Percentiles rank a stretch among this genome's conserved stretches.
These are phyloP conservation scores for Hyaloscypha bicolor DNA, from an alignment of 495 filamentous ascomycete genomes.

Conservation along the genomic window DNA sequence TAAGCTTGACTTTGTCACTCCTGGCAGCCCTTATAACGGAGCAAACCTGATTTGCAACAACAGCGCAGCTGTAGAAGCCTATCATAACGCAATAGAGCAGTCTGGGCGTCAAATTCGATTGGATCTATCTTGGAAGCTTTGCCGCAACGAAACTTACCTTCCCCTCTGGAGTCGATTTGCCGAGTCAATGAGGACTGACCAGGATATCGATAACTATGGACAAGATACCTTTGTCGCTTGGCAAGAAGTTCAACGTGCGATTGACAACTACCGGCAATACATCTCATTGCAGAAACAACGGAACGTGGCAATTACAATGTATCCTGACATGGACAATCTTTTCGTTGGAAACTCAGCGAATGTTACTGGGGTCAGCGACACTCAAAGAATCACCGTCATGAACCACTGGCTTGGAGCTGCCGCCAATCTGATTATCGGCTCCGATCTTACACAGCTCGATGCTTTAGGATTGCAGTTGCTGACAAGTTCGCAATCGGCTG, in stretches of 20 bases:
- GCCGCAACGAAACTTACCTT: slow-evolving; percentile 32
- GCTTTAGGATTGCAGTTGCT: slow-evolving; percentile 30
- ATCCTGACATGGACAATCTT: slow-evolving; percentile 38
- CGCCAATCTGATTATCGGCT: slow-evolving; percentile 37
- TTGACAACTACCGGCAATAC: slow-evolving; percentile 39
- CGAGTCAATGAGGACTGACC: slow-evolving; percentile 36
- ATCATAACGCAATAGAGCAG: slow-evolving; percentile 34
- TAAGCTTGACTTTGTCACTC: slow-evolving; percentile 38
- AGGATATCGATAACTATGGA: slow-evolving; percentile 36
- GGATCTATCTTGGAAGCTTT: slow-evolving; percentile 38
- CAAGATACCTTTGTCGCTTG: slow-evolving; percentile 33
- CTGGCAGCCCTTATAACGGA: slow-evolving; percentile 32
- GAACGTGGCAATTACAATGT: slow-evolving; percentile 30
- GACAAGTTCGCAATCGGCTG: slow-evolving; percentile 26
- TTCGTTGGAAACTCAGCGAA: slow-evolving; percentile 34
- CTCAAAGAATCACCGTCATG: slow-evolving; percentile 33
- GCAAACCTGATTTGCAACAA: slow-evolving; percentile 30
- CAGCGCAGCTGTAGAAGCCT: slow-evolving; percentile 31
- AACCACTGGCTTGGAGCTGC: slow-evolving; percentile 39
- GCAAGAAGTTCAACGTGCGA: slow-evolving; percentile 34
- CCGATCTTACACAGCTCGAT: slow-evolving; percentile 35
- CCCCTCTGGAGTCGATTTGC: slow-evolving; percentile 32
- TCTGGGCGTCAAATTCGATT: slow-evolving; percentile 34
- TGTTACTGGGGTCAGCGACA: slow-evolving; percentile 35
- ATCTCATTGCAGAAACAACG: slow-evolving; percentile 28